Base-by-base conservation (phyloP, 768 basidiomycete genomes). In the Tulasnella sp. region DNA sequence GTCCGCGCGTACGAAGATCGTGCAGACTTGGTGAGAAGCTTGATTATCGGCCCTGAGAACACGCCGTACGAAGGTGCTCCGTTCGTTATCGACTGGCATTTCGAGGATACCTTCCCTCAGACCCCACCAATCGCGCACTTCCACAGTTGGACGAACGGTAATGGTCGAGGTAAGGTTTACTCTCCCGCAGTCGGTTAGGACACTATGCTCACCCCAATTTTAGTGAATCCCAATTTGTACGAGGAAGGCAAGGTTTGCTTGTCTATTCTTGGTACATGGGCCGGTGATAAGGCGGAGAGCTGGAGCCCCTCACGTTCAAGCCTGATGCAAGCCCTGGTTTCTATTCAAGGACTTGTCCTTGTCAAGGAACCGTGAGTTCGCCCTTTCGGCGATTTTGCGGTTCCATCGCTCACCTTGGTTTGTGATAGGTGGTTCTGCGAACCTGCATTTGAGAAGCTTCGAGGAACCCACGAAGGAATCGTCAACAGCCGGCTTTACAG, bases 1-100 rank as follows among this genome's bases (percentile, higher is more conserved):
- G 94, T 98, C 74, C 91, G 96, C 80, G 93, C 93, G 37, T 98
- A 94, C 84, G 96, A 98, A 85, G 93, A 97, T 85, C 91, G 96
- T 40, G 88, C 91, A 69, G 96, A 98, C 87, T 89, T 98, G 50
- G 86, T 98, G 81, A 91, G 96, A 44, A 94, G 90, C 84, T 88
- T 98, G 75, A 98, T 98, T 81, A 92, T 98, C 82, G 96, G 96
- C 3, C 95, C 96, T 80, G 91, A 93, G 83, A 96, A 96, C 82
- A 98, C 97, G 12, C 96, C 96, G n/a, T 98, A 97, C 83, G 91
- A 95, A 85, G 93, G 97, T 85, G 95, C 95, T 28, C 97, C 96
- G 0, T 97, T 97, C 86, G 92, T 98, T 37, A 97, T 98, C 80
- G 96, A 98, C 86, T 96, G 94, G 94, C 91, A 92, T 89, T 87